Conservation (phyloP, 1,139 yeast genomes). For the Saccharomyces pastorianus region DNA sequence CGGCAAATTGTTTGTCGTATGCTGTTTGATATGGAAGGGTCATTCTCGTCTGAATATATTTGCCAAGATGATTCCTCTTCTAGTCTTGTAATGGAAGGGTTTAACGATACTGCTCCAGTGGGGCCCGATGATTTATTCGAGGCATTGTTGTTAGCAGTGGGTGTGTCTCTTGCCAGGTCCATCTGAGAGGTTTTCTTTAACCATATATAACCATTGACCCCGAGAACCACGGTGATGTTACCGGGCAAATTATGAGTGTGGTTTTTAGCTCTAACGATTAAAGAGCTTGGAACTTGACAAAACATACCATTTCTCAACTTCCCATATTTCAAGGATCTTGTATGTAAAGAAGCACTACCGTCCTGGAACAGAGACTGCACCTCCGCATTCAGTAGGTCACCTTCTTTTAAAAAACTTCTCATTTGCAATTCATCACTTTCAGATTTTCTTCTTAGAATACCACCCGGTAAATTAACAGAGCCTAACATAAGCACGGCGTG, state of each 20-base stretch:
- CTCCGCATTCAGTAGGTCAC: conserved; percentile 94
- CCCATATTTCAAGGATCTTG: conserved; percentile 91
- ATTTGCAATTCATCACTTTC: conserved; percentile 95
- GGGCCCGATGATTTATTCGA: conserved; percentile 36
- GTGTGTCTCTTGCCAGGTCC: conserved; percentile 29
- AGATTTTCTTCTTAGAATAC: conserved; percentile 84
- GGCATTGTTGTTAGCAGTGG: conserved; percentile 30
- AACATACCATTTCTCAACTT: conserved; percentile 88
- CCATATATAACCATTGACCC: conserved; percentile 95
- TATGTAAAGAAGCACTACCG: conserved; percentile 90
- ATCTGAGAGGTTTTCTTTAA: conserved; percentile 57
- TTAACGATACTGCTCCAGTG: conserved; percentile 37
- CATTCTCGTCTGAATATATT: conserved; percentile 87
- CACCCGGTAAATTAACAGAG: conserved; percentile 95
- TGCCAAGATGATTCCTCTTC: conserved; percentile 96
- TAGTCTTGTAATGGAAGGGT: conserved; percentile 69
- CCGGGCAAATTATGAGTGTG: conserved; percentile 87
- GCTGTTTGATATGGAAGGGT: conserved; percentile 47
- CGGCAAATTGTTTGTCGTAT: conserved; percentile 71
- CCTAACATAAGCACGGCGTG: conserved; percentile 91
- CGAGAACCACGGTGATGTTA: conserved; percentile 78
- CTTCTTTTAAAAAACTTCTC: conserved; percentile 90
- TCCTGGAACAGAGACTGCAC: conserved; percentile 84
- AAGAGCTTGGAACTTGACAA: conserved; percentile 68
- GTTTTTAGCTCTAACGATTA: conserved; percentile 75